phyloP scores from a whole-genome alignment of 2,329 filamentous ascomycete genomes.

The Cordyceps militaris region DNA sequence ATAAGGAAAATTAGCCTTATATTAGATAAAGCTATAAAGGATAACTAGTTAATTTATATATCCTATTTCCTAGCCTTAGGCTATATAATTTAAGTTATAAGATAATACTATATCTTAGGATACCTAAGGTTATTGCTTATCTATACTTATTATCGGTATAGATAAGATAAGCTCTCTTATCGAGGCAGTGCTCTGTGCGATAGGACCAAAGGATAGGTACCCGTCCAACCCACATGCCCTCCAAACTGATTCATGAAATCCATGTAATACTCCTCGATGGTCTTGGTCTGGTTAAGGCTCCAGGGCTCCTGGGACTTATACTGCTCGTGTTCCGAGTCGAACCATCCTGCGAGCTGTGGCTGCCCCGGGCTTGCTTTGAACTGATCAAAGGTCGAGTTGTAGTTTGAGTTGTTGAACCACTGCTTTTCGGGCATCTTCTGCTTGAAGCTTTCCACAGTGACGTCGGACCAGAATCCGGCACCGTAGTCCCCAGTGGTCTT shows the following conservation, averaged over 20 bases:
- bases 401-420: neutral
- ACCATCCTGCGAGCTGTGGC: neutral
- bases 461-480: neutral
- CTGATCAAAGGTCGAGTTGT: neutral
- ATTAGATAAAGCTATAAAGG: no score
- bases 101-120: no score
- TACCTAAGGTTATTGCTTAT: no score
- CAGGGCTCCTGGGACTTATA: neutral
- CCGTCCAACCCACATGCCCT: neutral
- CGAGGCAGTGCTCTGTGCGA: no score
- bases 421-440: neutral
- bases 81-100: no score
- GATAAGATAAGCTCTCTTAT: no score
- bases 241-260: neutral
- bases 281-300: neutral
- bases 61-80: no score
- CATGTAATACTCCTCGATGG: neutral
- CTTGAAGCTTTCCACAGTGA: neutral
- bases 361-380: neutral
- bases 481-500: neutral
- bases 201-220: neutral
- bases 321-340: neutral
- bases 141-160: no score
- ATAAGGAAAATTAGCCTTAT: no score
- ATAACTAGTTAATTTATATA: no score